Evolutionary conservation across 495 filamentous ascomycete genomes (phyloP), one percentile per base, ranked within the genome.

Genomic region (Hypoxylon cercidicola): DNA sequence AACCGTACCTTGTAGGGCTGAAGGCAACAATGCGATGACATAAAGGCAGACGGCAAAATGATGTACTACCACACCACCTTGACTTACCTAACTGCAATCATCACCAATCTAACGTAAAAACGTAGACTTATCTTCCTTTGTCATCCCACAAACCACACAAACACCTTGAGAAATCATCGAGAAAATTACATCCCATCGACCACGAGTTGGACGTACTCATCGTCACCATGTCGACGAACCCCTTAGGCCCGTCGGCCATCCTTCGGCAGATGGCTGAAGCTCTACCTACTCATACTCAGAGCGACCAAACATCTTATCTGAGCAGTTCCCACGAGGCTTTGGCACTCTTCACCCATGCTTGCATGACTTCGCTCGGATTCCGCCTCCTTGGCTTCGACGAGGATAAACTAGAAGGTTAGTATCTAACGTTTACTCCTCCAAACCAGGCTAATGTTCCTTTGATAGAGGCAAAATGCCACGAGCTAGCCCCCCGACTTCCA

Each of bases 301-400:
- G 72, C 70, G 74, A 79, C 74, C 71, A 84, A 71, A 73, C 83
- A 4, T 84, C 82, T 11, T 83, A 88, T 59, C 78, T 98, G 55
- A 90, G 88, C 64, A 89, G 85, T 69, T 82, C 90, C 1, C 90
- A 90, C 75, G 96, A 98, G 77, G 92, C 91, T 40, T 78, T 97
- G 60, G 92, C 93, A 9, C 85, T 98, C 37, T 88, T 95, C 66
- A 81, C 86, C 39, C 94, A 99, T 74, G 92, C 91, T 23, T 90
- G 88, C 70, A 90, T 98, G 89, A 66, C 83, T 23, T 87, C 88
- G 4, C 85, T 94, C 9, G 91, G 87, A 44, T 98, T 97, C 74
- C 83, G 90, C 44, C 80, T 98, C 7, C 74, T 93, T 18, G 93
- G 93, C 0, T 89, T 97, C 16, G 83, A 88, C 15, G 93, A 98